Evolutionary conservation across 2,329 filamentous ascomycete species (phyloP), one percentile per base, ranked within the genome.

Genomic region (Penicillium paneum): DNA sequence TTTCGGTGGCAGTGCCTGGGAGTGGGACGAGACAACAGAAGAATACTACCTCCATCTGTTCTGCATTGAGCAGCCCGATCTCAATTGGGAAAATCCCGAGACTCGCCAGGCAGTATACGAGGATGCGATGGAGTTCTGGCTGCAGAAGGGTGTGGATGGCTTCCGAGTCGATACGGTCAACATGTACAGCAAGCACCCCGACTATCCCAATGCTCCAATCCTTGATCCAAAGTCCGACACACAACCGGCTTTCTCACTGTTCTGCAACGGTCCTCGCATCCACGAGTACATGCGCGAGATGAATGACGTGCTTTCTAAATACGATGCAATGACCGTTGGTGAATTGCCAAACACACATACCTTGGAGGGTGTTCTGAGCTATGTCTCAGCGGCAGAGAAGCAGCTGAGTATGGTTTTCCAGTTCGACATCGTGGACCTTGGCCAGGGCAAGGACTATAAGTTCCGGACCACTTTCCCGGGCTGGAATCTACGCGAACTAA

Each of bases 1-100:
- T 74, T 88, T 84, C 59, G 80, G 80, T 12, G 81, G 81, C 49
- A 83, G 77, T 55, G 79, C 81, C 0, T 90, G 88, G 88, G 78
- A 83, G 49, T 91, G 83, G 78, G 87, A 90, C 62, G 83, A 88
- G 62, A 65, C 70, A 13, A 88, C 86, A 0, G 76, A 81, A 48
- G 85, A 91, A 68, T 91, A 89, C 67, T 91, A 89, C 64, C 80
- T 91, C 0, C 84, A 87, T 59, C 78, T 92, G 13, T 92, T 90
- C 68, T 83, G 84, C 8, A 80, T 80, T 10, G 82, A 88, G 59
- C 88, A 91, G 69, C 88, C 89, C 0, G 89, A 92, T 63, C 76
- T 92, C 13, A 92, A 92, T 70, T 92, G 88, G 88, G 87, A 91
- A 66, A 87, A 85, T 52, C 74, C 77, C 0, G 81, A 80, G 24